Percentiles rank a stretch among this genome's conserved stretches.
Evolutionary conservation across 2,329 filamentous ascomycete genomes (phyloP).

Genomic region (Chaetomiaceae sp.): DNA sequence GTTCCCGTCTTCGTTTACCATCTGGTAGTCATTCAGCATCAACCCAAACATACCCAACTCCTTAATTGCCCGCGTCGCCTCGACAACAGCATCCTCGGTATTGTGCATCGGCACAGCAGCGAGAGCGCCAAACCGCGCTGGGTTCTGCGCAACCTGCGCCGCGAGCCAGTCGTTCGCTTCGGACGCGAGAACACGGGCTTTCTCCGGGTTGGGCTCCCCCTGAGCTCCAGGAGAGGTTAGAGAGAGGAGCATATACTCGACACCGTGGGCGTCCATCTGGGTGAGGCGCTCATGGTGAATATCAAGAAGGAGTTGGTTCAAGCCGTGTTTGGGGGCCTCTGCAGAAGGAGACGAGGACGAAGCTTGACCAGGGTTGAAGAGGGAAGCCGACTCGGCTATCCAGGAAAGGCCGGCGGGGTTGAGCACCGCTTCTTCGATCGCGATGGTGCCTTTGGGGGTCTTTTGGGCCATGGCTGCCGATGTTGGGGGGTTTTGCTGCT

Average conservation of each 20-base stretch:
- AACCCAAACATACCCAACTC: slow-evolving; percentile 34
- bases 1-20: slow-evolving; percentile 13
- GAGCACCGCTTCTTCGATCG: slow-evolving; percentile 35
- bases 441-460: slow-evolving; percentile 30
- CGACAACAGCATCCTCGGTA: slow-evolving; percentile 28
- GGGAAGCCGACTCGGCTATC: slow-evolving; percentile 28
- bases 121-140: slow-evolving; percentile 32
- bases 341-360: slow-evolving; percentile 26
- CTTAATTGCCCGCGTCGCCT: slow-evolving; percentile 31
- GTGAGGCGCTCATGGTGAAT: slow-evolving; percentile 30
- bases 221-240: slow-evolving; percentile 34
- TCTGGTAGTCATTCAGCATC: slow-evolving; percentile 35
- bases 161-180: slow-evolving; percentile 35
- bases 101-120: slow-evolving; percentile 35
- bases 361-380: slow-evolving; percentile 28
- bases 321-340: slow-evolving; percentile 22
- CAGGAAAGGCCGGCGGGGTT: slow-evolving; percentile 31
- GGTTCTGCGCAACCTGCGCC: slow-evolving; percentile 26
- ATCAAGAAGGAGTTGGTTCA: slow-evolving; percentile 31
- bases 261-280: slow-evolving; percentile 34
- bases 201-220: slow-evolving; percentile 28
- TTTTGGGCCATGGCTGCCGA: slow-evolving; percentile 6
- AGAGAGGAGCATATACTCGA: slow-evolving; percentile 36
- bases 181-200: slow-evolving; percentile 27
- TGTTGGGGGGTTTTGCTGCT: too few relatives aligned